These are phyloP conservation scores for Gastrolobium bilobum DNA, from an alignment of 306 rosid species.

Conservation along the genomic window DNA sequence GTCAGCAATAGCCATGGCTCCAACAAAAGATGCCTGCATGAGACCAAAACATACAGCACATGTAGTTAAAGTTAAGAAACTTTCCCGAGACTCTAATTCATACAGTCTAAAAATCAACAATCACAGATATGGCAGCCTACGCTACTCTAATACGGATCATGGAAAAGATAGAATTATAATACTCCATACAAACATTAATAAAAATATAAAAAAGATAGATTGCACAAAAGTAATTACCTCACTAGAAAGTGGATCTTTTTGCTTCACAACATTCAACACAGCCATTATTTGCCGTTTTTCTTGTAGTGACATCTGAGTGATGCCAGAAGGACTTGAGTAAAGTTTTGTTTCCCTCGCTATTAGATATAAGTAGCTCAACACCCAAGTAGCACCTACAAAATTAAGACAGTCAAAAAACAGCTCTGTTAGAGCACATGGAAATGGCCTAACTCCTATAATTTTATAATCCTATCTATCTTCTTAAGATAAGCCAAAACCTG, in stretches of 20 bases:
- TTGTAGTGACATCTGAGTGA: conserved; percentile 96
- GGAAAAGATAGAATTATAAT: conserved; percentile 33
- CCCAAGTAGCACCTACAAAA: conserved; percentile 86
- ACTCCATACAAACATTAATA: conserved; percentile 32
- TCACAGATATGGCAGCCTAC: conserved; percentile 14
- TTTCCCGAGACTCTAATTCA: neutral
- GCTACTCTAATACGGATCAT: neutral
- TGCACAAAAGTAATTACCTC: conserved; percentile 75
- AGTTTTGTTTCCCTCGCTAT: conserved; percentile 77
- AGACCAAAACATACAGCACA: conserved; percentile 26
- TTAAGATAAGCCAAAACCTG: too few species aligned
- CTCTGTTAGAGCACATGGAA: too few species aligned
- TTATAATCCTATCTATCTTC: too few species aligned
- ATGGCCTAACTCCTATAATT: too few species aligned
- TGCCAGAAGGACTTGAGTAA: conserved; percentile 92
- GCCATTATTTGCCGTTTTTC: too few species aligned
- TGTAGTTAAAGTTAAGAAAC: conserved; percentile 5
- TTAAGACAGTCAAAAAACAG: conserved; percentile 34
- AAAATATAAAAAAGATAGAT: neutral
- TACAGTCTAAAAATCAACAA: conserved; percentile 25
- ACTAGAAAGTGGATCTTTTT: conserved; percentile 93
- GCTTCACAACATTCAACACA: conserved; percentile 78
- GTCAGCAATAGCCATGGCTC: conserved; percentile 97
- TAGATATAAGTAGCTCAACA: conserved; percentile 81
- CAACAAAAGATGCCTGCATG: conserved; percentile 87